Evolutionary conservation across 2,329 filamentous ascomycete genomes (phyloP).

Genomic region (Immersiporthe knoxdaviesiana): DNA sequence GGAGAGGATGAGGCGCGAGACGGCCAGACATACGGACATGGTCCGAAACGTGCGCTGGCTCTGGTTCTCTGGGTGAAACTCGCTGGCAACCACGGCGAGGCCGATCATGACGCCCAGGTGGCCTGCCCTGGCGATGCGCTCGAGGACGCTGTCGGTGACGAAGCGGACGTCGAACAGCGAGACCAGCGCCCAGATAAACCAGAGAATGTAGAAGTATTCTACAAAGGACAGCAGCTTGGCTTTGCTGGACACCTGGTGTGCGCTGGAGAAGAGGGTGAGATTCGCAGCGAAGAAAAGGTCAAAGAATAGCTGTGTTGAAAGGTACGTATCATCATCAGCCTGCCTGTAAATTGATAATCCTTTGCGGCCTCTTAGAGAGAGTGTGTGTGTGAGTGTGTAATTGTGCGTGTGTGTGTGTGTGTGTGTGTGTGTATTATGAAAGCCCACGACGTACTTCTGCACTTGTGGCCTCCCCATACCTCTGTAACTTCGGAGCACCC

Average conservation of each 20-base stretch:
- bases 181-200: constrained; percentile 71
- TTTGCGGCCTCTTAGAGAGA: too few relatives aligned
- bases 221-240: constrained; percentile 41
- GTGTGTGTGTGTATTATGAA: not conserved
- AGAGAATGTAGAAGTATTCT: constrained; percentile 55
- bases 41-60: constrained; percentile 43
- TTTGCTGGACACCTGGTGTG: constrained; percentile 38
- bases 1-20: constrained; percentile 55
- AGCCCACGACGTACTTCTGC: not conserved
- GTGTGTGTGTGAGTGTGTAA: too few relatives aligned
- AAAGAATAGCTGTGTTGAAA: constrained; percentile 21
- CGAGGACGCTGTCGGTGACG: constrained; percentile 64
- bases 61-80: constrained; percentile 46
- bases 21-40: constrained; percentile 52
- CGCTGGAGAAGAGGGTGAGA: constrained; percentile 32
- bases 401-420: too few relatives aligned
- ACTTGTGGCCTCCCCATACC: constrained; percentile 5
- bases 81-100: constrained; percentile 62
- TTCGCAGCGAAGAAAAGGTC: constrained; percentile 18
- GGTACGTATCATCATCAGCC: not conserved
- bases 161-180: constrained; percentile 69
- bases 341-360: not conserved
- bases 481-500: not conserved
- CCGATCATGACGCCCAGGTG: constrained; percentile 69
- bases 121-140: constrained; percentile 59